Percentiles rank a stretch among this genome's conserved stretches.
phyloP scores from a whole-genome alignment of 139 green algal genomes.

The Bryopsis sp. region DNA sequence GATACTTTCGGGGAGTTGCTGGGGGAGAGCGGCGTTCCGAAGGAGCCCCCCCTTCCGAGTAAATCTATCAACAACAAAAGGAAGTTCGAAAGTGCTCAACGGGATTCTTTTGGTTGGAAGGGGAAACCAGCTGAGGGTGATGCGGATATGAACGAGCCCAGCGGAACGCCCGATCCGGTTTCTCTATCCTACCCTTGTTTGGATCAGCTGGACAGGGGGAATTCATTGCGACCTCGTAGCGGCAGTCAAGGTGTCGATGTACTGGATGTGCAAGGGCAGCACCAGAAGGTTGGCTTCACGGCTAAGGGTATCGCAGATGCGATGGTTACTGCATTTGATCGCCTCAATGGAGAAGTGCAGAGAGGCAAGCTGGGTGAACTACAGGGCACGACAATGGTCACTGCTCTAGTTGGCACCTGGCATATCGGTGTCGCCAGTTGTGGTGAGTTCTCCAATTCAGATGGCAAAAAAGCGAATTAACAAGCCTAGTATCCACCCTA shows the following conservation, averaged over 20 bases:
- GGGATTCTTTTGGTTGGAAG: no score
- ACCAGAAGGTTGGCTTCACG: not conserved
- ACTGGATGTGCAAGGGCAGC: not conserved
- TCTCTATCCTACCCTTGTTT: no score
- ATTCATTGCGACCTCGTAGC: not conserved
- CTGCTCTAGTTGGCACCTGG: constrained; percentile 12
- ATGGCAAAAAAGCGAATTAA: no score
- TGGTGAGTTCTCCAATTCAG: not conserved
- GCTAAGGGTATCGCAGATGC: not conserved
- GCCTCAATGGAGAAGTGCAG: constrained; percentile 7
- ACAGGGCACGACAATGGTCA: constrained; percentile 1
- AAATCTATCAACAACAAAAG: not conserved
- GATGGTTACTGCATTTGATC: constrained; percentile 5
- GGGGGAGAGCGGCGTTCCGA: not conserved
- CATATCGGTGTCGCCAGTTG: constrained; percentile 18
- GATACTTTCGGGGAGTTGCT: not conserved
- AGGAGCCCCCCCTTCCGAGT: not conserved
- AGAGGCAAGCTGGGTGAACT: not conserved
- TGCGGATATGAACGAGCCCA: not conserved
- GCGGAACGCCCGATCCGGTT: no score
- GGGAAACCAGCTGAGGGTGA: no score
- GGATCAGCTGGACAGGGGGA: not conserved
- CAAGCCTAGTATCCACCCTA: no score
- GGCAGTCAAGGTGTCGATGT: not conserved
- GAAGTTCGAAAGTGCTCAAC: no score